Evolutionary conservation across 2,329 filamentous ascomycete species (phyloP), one percentile per base, ranked within the genome.

Genomic region (Zarea fungicola): DNA sequence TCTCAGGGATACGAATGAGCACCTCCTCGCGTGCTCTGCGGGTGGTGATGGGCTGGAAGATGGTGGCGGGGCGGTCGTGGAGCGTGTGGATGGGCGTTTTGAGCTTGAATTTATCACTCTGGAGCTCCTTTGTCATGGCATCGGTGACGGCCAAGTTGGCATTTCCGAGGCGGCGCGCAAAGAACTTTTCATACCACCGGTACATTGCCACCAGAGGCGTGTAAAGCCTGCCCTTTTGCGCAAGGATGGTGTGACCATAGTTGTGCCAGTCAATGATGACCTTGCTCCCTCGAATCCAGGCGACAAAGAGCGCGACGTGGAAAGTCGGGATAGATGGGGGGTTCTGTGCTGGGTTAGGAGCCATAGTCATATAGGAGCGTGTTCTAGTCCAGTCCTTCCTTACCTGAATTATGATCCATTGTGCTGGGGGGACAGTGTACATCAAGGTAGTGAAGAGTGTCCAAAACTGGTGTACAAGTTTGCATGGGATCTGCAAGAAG

Each of bases 201-300:
- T 92, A 87, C 8, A 95, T 62, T 23, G 70, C 75, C 8, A 96
- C 89, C n/a, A 96, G 77, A 0, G 85, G 85, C 61, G 95, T 88
- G 6, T 62, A 66, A 34, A 80, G 75, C 21, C 73, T 69, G 42
- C 77, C 80, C 22, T 48, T 48, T 41, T 78, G 74, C 5, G 78
- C 87, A 4, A 99, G 80, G 58, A 99, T 95, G 8, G 89, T 92
- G 76, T 92, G 96, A 57, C 92, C 93, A 67, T 96, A 97, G 68
- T 99, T 99, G 73, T 99, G 93, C 93, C 93, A 99, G 72, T 99
- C 93, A 48, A 97, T 87, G 52, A 97, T 76, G 4, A 99, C 77
- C 49, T 81, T 80, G 32, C 88, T 95, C 57, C 88, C 85, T 42
- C 93, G 84, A 43, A 95, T 65, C 57, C 83, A 79, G 59, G 87